Evolutionary conservation across 306 rosid genomes (phyloP).

Genomic region (Vigna angularis): DNA sequence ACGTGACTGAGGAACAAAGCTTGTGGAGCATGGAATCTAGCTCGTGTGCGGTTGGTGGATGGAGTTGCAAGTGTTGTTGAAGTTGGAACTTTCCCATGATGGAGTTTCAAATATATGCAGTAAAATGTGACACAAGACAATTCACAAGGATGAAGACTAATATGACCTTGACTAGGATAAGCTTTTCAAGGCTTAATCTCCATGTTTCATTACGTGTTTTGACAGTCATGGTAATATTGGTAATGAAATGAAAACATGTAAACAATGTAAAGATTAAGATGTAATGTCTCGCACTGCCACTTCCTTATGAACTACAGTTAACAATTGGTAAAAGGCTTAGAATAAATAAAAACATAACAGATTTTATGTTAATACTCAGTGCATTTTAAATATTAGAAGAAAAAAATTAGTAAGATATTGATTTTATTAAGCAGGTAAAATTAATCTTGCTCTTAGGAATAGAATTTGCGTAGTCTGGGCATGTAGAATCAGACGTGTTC

Average conservation of each 20-base stretch:
- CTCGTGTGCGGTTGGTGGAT: background rate
- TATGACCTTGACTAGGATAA: constrained; percentile 23
- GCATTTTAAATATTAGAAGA: background rate
- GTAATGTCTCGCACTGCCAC: too few relatives aligned
- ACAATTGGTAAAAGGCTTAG: too few relatives aligned
- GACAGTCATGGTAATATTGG: too few relatives aligned
- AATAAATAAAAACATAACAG: too few relatives aligned
- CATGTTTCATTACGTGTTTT: too few relatives aligned
- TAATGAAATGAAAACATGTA: too few relatives aligned
- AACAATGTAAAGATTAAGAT: too few relatives aligned
- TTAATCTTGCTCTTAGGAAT: too few relatives aligned
- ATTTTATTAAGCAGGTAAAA: background rate
- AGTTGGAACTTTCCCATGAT: constrained; percentile 30
- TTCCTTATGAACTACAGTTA: too few relatives aligned
- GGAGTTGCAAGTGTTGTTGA: constrained; percentile 6
- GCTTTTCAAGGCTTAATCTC: background rate
- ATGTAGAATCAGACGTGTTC: background rate
- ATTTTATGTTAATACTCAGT: too few relatives aligned
- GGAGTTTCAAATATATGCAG: constrained; percentile 17
- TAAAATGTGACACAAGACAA: constrained; percentile 43
- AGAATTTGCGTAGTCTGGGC: background rate
- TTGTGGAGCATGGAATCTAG: constrained; percentile 18
- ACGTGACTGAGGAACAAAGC: constrained; percentile 62
- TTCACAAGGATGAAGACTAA: constrained; percentile 49
- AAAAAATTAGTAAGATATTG: too few relatives aligned